These are phyloP conservation scores for Mycocentrospora acerina DNA, from an alignment of 2,329 filamentous ascomycete genomes.

Conservation along the genomic window DNA sequence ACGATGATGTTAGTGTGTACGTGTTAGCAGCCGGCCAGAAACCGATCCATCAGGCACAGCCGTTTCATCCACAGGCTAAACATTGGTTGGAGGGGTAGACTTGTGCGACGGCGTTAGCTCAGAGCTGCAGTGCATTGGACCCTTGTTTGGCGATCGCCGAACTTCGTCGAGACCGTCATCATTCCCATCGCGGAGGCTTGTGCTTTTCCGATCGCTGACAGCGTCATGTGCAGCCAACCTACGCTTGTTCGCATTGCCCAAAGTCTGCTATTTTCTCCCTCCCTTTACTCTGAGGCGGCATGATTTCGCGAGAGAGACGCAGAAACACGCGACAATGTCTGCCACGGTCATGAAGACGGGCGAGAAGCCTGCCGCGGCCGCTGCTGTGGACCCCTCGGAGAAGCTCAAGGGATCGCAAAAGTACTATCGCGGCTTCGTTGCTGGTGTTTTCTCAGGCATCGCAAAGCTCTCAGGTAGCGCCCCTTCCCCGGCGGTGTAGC, in stretches of 20 bases:
- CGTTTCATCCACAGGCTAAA: neutral
- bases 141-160: conserved; percentile 25
- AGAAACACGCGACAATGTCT: conserved; percentile 32
- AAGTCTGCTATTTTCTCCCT: neutral
- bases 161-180: conserved; percentile 34
- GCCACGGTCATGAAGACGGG: conserved; percentile 35
- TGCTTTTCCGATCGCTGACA: conserved; percentile 25
- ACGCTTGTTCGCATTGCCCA: no score
- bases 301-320: conserved; percentile 16
- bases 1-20: neutral
- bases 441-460: conserved; percentile 92
- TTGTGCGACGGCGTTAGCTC: no score
- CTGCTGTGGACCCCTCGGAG: conserved; percentile 29
- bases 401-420: conserved; percentile 39
- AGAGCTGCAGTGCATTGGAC: no score
- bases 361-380: conserved; percentile 27
- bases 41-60: neutral
- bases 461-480: conserved; percentile 78
- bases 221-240: no score
- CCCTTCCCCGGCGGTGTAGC: neutral
- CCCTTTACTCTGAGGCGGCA: conserved; percentile 14
- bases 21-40: conserved; percentile 1
- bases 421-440: conserved; percentile 95
- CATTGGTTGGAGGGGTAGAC: conserved; percentile 16
- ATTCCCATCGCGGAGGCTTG: conserved; percentile 34